These are phyloP conservation scores for Russula compacta DNA, from an alignment of 768 basidiomycete genomes.

Conservation along the genomic window DNA sequence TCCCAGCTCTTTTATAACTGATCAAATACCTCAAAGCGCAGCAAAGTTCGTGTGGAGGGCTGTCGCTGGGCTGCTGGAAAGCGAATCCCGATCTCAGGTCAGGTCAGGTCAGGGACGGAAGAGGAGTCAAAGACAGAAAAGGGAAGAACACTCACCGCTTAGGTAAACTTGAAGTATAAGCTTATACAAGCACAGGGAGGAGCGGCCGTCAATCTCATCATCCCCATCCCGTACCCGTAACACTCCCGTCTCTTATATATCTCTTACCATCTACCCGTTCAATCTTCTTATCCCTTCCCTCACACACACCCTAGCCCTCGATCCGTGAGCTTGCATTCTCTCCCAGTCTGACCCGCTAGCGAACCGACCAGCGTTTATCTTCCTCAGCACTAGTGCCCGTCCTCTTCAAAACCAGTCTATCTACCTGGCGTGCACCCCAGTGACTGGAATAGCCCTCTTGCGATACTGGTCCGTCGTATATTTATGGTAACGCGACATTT, in stretches of 20 bases:
- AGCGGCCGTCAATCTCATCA: not conserved
- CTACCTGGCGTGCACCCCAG: not conserved
- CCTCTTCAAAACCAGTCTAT: slow-evolving; percentile 1
- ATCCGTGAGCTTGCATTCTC: not conserved
- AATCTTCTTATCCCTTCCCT: not conserved
- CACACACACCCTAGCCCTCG: not conserved
- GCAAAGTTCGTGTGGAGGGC: too few relatives aligned
- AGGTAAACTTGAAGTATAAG: not conserved
- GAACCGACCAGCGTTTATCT: not conserved
- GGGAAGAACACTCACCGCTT: not conserved
- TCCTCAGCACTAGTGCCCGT: not conserved
- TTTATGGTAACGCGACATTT: not conserved
- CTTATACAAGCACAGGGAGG: not conserved
- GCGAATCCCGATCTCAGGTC: too few relatives aligned
- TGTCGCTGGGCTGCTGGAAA: too few relatives aligned
- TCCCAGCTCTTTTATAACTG: too few relatives aligned
- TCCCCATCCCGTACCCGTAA: not conserved
- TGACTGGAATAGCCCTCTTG: not conserved
- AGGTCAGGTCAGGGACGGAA: too few relatives aligned
- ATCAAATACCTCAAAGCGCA: too few relatives aligned
- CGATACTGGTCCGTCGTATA: not conserved
- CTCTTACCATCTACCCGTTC: not conserved
- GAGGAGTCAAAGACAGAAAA: too few relatives aligned
- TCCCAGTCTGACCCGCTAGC: not conserved
- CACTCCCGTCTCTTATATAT: not conserved